Conservation (phyloP, 108 stramenopile genomes). For the Bacterosira constricta region DNA sequence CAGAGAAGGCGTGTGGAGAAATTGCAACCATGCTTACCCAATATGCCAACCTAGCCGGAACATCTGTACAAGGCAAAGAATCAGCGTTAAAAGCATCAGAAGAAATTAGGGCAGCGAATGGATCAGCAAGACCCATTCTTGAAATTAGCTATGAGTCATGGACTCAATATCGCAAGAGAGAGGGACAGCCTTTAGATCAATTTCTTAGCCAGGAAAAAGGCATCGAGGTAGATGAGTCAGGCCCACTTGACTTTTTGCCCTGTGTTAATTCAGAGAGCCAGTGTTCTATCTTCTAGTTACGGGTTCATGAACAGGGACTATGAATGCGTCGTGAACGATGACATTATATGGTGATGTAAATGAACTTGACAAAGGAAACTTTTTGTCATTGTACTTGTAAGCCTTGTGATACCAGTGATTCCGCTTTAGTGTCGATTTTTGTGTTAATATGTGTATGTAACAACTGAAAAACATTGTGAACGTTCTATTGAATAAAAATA, state of each 20-base stretch:
- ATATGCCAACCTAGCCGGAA: conserved; percentile 82
- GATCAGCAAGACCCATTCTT: conserved; percentile 78
- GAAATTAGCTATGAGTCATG: conserved; percentile 87
- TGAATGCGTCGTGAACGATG: too few species aligned
- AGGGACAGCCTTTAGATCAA: conserved; percentile 90
- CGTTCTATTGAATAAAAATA: too few species aligned
- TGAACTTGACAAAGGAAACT: too few species aligned
- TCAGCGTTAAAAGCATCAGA: conserved; percentile 67
- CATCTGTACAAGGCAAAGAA: conserved; percentile 71
- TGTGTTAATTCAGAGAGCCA: conserved; percentile 54
- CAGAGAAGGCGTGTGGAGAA: conserved; percentile 82
- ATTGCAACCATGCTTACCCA: conserved; percentile 78
- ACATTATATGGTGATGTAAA: too few species aligned
- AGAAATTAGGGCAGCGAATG: conserved; percentile 67
- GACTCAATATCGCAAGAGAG: conserved; percentile 91
- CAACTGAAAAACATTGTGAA: too few species aligned
- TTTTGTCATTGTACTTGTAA: too few species aligned
- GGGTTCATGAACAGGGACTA: too few species aligned
- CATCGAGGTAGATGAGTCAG: conserved; percentile 85
- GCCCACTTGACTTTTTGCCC: conserved; percentile 88
- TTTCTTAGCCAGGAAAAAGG: conserved; percentile 83
- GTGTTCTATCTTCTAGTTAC: conserved; percentile 38
- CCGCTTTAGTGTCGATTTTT: too few species aligned
- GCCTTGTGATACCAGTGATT: too few species aligned
- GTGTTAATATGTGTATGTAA: too few species aligned